phyloP scores from a whole-genome alignment of 371 early-diverging fungal genomes.

The Massospora cicadina region DNA sequence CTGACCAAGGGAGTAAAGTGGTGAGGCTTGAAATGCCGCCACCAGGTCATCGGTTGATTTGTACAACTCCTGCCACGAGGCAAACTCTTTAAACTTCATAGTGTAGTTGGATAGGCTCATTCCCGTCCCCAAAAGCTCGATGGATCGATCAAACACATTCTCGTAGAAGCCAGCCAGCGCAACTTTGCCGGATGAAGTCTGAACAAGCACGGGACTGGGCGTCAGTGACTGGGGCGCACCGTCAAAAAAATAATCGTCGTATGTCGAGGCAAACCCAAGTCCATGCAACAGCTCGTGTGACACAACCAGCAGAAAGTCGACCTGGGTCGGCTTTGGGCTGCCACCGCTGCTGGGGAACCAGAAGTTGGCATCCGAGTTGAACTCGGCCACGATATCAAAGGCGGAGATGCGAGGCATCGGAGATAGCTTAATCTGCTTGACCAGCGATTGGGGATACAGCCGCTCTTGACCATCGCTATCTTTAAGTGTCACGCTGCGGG shows the following conservation, averaged over 20 bases:
- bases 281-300: slow-evolving; percentile 42
- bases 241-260: slow-evolving; percentile 18
- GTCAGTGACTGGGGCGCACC: slow-evolving; percentile 11
- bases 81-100: slow-evolving; percentile 6
- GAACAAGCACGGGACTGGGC: slow-evolving; percentile 12
- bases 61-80: neutral
- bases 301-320: slow-evolving; percentile 30
- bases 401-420: neutral
- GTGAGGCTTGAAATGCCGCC: slow-evolving; percentile 6
- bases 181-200: neutral
- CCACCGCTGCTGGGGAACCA: slow-evolving; percentile 15
- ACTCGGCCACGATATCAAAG: slow-evolving; percentile 12
- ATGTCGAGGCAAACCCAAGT: slow-evolving; percentile 30
- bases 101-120: neutral
- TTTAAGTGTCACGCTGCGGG: slow-evolving; percentile 25
- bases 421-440: slow-evolving; percentile 29
- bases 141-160: slow-evolving; percentile 11
- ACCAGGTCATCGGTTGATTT: neutral
- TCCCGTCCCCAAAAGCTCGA: neutral
- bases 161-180: slow-evolving; percentile 9
- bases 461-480: slow-evolving; percentile 26
- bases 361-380: slow-evolving; percentile 15
- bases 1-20: slow-evolving; percentile 12
- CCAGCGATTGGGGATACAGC: slow-evolving; percentile 44
- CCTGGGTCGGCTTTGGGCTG: slow-evolving; percentile 19